Evolutionary conservation across 371 early-diverging fungal genomes (phyloP).

Genomic region (Nematocida sp.): DNA sequence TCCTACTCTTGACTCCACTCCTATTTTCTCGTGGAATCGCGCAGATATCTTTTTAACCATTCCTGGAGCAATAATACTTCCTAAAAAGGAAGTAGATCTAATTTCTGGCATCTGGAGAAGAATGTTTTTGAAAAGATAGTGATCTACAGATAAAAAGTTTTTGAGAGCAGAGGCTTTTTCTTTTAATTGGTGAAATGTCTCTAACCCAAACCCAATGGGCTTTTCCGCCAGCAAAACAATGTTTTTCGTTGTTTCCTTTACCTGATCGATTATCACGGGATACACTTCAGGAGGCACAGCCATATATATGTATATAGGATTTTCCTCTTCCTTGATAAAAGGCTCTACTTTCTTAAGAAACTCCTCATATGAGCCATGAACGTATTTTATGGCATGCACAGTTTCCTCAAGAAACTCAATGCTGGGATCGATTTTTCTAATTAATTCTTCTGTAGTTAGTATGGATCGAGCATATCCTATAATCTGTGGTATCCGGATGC

Average conservation of each 20-base stretch:
- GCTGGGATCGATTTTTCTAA: slow-evolving; percentile 71
- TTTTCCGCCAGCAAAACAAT: slow-evolving; percentile 83
- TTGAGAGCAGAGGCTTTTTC: neutral
- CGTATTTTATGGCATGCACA: slow-evolving; percentile 73
- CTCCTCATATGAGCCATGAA: slow-evolving; percentile 78
- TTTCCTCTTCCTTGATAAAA: neutral
- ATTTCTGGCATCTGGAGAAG: slow-evolving; percentile 56
- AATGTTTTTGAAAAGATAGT: slow-evolving; percentile 66
- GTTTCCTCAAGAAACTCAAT: slow-evolving; percentile 71
- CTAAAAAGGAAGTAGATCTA: neutral
- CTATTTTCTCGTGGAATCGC: slow-evolving; percentile 91
- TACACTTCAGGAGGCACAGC: slow-evolving; percentile 92
- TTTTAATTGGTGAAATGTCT: slow-evolving; percentile 70
- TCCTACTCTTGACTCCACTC: slow-evolving; percentile 84
- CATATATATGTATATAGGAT: slow-evolving; percentile 77
- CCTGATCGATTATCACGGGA: slow-evolving; percentile 72
- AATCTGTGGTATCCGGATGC: slow-evolving; percentile 67
- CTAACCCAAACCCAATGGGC: slow-evolving; percentile 88
- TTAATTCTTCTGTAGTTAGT: slow-evolving; percentile 73
- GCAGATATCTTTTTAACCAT: slow-evolving; percentile 87
- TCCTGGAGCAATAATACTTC: slow-evolving; percentile 70
- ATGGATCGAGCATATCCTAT: slow-evolving; percentile 88
- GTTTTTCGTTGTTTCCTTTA: slow-evolving; percentile 69
- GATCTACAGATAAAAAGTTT: slow-evolving; percentile 63
- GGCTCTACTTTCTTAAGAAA: slow-evolving; percentile 67